phyloP scores from a whole-genome alignment of 371 early-diverging fungal species.

The Syncephalastrum monosporum region DNA sequence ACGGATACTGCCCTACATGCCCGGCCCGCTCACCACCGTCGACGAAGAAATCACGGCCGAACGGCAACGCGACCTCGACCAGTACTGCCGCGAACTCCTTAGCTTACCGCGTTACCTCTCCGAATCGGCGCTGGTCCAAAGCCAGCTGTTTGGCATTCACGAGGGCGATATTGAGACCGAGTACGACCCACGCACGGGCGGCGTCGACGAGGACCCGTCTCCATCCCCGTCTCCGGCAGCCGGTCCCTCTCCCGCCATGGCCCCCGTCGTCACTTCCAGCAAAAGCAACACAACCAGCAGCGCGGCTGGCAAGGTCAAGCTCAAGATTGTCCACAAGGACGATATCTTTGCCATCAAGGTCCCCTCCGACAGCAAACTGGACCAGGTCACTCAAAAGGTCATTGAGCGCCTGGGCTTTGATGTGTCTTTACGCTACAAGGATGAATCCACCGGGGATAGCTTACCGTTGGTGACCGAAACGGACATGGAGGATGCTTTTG shows the following conservation, averaged over 20 bases:
- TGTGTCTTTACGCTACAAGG: constrained; percentile 31
- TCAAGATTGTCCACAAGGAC: constrained; percentile 68
- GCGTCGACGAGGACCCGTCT: background rate
- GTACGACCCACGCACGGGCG: constrained; percentile 28
- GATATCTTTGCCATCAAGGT: constrained; percentile 78
- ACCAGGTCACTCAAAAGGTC: constrained; percentile 55
- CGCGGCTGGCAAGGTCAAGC: constrained; percentile 44
- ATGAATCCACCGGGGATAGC: constrained; percentile 22
- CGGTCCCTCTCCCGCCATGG: constrained; percentile 3
- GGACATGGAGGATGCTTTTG: constrained; percentile 40
- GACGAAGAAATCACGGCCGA: constrained; percentile 59
- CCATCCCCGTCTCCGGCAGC: constrained; percentile 9
- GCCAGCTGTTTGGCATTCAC: constrained; percentile 63
- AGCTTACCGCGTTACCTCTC: constrained; percentile 61
- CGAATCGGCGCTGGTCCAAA: constrained; percentile 51
- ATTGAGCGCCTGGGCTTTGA: constrained; percentile 54
- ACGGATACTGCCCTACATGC: constrained; percentile 77
- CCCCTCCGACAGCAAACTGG: constrained; percentile 56
- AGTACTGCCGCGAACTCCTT: constrained; percentile 70
- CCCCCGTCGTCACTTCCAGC: constrained; percentile 4
- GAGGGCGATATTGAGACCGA: constrained; percentile 69
- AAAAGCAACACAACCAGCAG: background rate
- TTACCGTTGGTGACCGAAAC: constrained; percentile 23
- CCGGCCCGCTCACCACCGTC: constrained; percentile 62
- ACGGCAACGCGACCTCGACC: constrained; percentile 62